Percentiles rank a stretch among this genome's conserved stretches.
phyloP scores from a whole-genome alignment of 345 rosid genomes.

The Mangifera indica region DNA sequence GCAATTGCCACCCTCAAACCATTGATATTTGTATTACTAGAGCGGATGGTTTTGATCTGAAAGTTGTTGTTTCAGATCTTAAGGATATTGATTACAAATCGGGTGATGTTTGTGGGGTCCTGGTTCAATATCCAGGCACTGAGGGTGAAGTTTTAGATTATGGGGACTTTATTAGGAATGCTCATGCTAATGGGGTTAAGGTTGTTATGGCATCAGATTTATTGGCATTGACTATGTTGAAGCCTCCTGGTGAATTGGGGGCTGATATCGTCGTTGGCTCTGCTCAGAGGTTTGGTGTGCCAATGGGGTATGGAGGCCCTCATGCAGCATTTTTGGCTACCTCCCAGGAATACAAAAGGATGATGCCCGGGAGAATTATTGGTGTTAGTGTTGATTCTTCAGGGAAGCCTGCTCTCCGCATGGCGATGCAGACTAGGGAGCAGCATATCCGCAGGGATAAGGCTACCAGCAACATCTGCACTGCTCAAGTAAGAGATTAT shows the following conservation, averaged over 20 bases:
- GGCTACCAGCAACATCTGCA: constrained; percentile 99
- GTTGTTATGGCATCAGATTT: constrained; percentile 95
- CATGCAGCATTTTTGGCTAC: constrained; percentile 98
- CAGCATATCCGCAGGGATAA: constrained; percentile 98
- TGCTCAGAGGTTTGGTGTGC: constrained; percentile 96
- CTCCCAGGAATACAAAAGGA: constrained; percentile 94
- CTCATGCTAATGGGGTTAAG: constrained; percentile 92
- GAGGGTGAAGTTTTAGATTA: constrained; percentile 92
- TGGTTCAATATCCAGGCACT: constrained; percentile 97
- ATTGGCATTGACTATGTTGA: constrained; percentile 88
- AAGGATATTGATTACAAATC: constrained; percentile 72
- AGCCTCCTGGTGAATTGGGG: constrained; percentile 94
- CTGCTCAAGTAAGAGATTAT: constrained; percentile 79
- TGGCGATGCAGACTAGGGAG: constrained; percentile 99
- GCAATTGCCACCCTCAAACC: constrained; percentile 89
- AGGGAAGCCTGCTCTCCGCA: constrained; percentile 89
- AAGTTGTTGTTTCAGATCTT: constrained; percentile 69
- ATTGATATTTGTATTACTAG: constrained; percentile 91
- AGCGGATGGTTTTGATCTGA: constrained; percentile 83
- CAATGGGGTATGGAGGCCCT: constrained; percentile 99
- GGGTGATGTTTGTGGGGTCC: constrained; percentile 92
- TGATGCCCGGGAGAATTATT: constrained; percentile 98
- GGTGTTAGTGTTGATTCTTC: constrained; percentile 94
- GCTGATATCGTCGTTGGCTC: constrained; percentile 97
- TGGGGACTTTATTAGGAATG: constrained; percentile 77